Evolutionary conservation across 768 basidiomycete genomes (phyloP).

Genomic region (Leccinellum luteum): DNA sequence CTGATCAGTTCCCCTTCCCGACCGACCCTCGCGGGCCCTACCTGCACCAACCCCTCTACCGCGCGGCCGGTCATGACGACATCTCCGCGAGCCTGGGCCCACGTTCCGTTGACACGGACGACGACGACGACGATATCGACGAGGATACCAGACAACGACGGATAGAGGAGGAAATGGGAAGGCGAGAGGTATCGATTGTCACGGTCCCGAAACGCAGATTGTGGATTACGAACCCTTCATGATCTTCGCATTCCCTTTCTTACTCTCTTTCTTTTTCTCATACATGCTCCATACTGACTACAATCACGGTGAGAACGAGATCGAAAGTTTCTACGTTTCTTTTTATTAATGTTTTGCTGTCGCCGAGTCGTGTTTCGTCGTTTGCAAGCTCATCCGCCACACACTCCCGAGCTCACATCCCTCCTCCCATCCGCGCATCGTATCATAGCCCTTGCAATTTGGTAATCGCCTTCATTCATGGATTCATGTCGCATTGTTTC

Average conservation of each 20-base stretch:
- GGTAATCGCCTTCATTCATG: constrained; percentile 28
- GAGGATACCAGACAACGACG: constrained; percentile 69
- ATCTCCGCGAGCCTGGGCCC: constrained; percentile 39
- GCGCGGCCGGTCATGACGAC: constrained; percentile 44
- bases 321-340: constrained; percentile 5
- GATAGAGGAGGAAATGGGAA: constrained; percentile 80
- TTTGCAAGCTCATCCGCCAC: constrained; percentile 9
- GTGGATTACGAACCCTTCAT: constrained; percentile 68
- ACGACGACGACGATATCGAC: constrained; percentile 69
- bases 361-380: constrained; percentile 11
- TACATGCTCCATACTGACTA: constrained; percentile 23
- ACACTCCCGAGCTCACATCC: not conserved
- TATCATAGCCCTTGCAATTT: constrained; percentile 27
- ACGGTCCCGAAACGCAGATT: constrained; percentile 71
- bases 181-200: constrained; percentile 82
- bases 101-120: constrained; percentile 53
- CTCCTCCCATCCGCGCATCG: constrained; percentile 12
- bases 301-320: constrained; percentile 11
- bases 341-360: constrained; percentile 17
- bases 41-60: constrained; percentile 62
- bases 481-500: constrained; percentile 34
- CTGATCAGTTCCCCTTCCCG: constrained; percentile 45
- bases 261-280: constrained; percentile 6
- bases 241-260: constrained; percentile 9
- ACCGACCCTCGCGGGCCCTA: constrained; percentile 57